Percentiles rank a stretch among this genome's conserved stretches.
These are phyloP conservation scores for Aureobasidium mangrovei DNA, from an alignment of 2,329 filamentous ascomycete genomes.

Conservation along the genomic window DNA sequence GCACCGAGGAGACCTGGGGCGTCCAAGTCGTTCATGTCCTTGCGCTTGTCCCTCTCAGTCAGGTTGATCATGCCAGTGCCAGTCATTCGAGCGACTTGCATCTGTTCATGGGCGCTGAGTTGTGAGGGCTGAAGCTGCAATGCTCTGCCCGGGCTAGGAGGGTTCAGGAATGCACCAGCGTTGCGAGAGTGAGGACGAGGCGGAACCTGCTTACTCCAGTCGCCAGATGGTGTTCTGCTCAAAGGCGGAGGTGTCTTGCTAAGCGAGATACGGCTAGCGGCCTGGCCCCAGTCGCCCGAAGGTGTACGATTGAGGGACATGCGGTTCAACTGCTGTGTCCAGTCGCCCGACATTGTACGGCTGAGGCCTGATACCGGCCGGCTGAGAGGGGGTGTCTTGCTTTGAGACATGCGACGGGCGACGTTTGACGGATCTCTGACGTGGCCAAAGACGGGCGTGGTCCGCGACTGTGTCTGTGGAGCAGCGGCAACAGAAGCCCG, in stretches of 20 bases:
- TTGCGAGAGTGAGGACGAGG: slow-evolving; percentile 49
- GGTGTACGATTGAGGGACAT: slow-evolving; percentile 33
- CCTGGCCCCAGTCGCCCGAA: slow-evolving; percentile 38
- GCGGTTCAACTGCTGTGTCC: slow-evolving; percentile 20
- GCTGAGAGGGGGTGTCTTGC: slow-evolving; percentile 21
- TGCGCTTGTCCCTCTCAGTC: slow-evolving; percentile 38
- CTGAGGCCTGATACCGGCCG: slow-evolving; percentile 20
- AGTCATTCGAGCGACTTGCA: slow-evolving; percentile 76
- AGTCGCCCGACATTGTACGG: slow-evolving; percentile 12
- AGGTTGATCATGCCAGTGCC: slow-evolving; percentile 67
- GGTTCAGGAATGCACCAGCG: slow-evolving; percentile 42
- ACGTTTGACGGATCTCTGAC: not conserved
- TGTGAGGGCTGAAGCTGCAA: slow-evolving; percentile 42
- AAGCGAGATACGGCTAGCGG: slow-evolving; percentile 2
- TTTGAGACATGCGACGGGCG: not conserved
- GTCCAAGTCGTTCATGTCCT: slow-evolving; percentile 26
- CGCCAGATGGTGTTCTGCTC: slow-evolving; percentile 25
- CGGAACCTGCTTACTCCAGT: slow-evolving; percentile 19
- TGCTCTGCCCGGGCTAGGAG: slow-evolving; percentile 18
- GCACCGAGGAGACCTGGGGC: slow-evolving; percentile 58
- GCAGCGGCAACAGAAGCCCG: slow-evolving; percentile 51
- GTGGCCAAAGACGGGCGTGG: slow-evolving; percentile 12
- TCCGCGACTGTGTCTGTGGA: slow-evolving; percentile 34
- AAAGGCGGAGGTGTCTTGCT: slow-evolving; percentile 23
- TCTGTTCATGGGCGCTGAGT: slow-evolving; percentile 79